Evolutionary conservation across 257 asterid genomes (phyloP), one percentile per base, ranked within the genome.

Genomic region (Penstemon davidsonii): DNA sequence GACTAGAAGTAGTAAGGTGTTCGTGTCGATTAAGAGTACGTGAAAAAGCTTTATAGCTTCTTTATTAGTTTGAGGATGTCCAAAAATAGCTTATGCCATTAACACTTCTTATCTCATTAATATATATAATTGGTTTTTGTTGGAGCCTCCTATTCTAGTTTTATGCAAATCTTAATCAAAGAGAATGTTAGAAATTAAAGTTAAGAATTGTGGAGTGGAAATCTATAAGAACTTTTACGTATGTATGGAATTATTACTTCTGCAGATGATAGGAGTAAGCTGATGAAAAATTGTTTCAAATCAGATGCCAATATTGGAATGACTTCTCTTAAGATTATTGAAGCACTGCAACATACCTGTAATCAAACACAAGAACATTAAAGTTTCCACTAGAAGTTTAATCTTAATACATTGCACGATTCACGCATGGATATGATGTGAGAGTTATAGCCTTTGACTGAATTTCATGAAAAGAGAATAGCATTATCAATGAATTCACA

Each of bases 41-140:
- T 60, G 74, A 56, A 81, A 75, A 33, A 81, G 79, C 38, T 60
- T 72, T 13, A 40, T 70, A n/a, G 81, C 86, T 78, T 78, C 86
- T 43, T 69, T 73, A 40, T 51, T 51, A 25, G 83, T 82, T 64
- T 19, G 69, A 59, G 68, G 64, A 45, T 82, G 76, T n/a, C 80
- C 86, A 40, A 78, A 66, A 8, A 33, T n/a, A 6, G 73, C 83
- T 66, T 78, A 59, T 7, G 82, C 83, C 54, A 36, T 58, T 66
- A 78, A 37, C 49, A 78, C 71, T 55, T 82, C 76, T 55, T 74
- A 81, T 63, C 83, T 78, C 67, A 60, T 66, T 44, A 82, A 19
- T 56, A 69, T 77, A 55, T 64, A 61, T 42, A 64, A 13, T 13
- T 68, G 86, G 70, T 83, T 70, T 68, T 81, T 7, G 79, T 66